Evolutionary conservation across 78 protist genomes (phyloP).

Genomic region (Tieghemostelium lacteum): DNA sequence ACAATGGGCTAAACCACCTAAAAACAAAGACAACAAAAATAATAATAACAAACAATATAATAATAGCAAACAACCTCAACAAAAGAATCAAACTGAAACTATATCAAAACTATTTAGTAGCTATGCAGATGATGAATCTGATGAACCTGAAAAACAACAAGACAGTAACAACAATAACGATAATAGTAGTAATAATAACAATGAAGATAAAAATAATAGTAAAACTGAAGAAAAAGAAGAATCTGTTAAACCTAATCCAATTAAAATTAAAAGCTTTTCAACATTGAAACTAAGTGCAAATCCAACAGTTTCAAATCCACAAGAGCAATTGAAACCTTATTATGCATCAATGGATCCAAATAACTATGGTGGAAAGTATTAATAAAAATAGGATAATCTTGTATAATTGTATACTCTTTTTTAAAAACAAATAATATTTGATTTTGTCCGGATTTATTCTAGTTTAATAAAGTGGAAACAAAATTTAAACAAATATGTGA

Average conservation of each 20-base stretch:
- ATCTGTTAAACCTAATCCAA: constrained; percentile 14
- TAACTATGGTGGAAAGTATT: constrained; percentile 63
- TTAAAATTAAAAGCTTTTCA: constrained; percentile 45
- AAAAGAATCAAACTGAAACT: background rate
- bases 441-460: background rate
- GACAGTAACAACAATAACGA: background rate
- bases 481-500: constrained; percentile 47
- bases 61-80: background rate
- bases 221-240: constrained; percentile 9
- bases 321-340: background rate
- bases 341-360: constrained; percentile 72
- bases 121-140: background rate
- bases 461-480: constrained; percentile 2
- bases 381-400: background rate
- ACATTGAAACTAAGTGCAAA: constrained; percentile 59
- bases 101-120: background rate
- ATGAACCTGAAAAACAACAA: background rate
- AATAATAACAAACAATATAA: constrained; percentile 14
- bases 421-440: background rate
- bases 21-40: background rate
- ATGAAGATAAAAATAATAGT: background rate
- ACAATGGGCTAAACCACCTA: constrained; percentile 37
- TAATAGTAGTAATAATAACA: background rate
- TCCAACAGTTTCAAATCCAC: background rate
- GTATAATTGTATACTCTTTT: background rate